Conservation (phyloP, 2,329 filamentous ascomycete genomes). For the Fusarium sp. region DNA sequence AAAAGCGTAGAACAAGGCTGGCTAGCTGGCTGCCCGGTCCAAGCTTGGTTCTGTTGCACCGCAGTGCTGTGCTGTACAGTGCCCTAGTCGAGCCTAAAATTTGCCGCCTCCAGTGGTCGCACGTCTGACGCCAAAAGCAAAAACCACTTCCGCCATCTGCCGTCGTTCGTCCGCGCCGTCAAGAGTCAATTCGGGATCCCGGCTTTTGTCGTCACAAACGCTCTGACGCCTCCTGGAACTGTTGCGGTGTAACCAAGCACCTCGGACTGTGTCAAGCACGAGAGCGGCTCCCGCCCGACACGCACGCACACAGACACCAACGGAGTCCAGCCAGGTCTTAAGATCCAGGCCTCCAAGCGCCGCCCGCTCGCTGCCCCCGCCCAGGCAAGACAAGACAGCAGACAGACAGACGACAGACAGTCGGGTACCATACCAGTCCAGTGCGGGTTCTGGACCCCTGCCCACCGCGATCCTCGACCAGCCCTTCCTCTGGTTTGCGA, state of each 20-base stretch:
- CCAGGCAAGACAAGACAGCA: too few species aligned
- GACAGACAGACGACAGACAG: too few species aligned
- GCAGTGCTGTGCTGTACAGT: not conserved
- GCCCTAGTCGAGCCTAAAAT: not conserved
- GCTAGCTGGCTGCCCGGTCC: not conserved
- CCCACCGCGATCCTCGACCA: slow-evolving; percentile 13
- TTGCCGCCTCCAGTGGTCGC: not conserved
- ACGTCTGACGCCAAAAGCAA: not conserved
- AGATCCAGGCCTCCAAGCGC: not conserved
- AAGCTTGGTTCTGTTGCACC: not conserved
- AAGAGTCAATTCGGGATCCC: slow-evolving; percentile 16
- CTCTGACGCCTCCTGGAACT: not conserved
- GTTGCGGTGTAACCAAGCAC: not conserved
- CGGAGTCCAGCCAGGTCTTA: not conserved
- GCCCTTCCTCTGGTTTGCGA: slow-evolving; percentile 2
- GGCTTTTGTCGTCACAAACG: not conserved
- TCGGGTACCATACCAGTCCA: not conserved
- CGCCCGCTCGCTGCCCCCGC: too few species aligned
- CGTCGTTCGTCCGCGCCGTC: not conserved
- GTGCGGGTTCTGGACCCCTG: slow-evolving; percentile 26
- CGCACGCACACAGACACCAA: not conserved
- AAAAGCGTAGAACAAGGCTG: slow-evolving; percentile 2
- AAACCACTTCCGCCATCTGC: not conserved
- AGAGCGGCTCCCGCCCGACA: not conserved
- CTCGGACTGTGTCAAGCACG: not conserved